Conservation (phyloP, 2,329 filamentous ascomycete genomes). For the Fusarium sp. region DNA sequence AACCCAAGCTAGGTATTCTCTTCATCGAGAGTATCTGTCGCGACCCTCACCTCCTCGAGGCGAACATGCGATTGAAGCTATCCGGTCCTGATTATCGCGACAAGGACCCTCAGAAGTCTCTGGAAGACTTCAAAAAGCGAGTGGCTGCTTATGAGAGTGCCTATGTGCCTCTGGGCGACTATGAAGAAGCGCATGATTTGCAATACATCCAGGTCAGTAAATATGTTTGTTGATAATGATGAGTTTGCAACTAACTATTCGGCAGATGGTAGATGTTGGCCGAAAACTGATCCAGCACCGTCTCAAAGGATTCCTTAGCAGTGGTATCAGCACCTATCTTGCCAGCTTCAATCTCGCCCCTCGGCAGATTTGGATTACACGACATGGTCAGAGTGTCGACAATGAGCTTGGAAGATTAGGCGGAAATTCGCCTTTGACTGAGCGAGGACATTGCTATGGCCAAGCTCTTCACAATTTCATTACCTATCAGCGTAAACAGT, state of each 20-base stretch:
- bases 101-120: slow-evolving; percentile 85
- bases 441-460: slow-evolving; percentile 82
- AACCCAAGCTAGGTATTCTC: slow-evolving; percentile 88
- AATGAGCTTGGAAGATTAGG: slow-evolving; percentile 90
- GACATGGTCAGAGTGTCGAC: slow-evolving; percentile 91
- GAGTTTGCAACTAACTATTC: slow-evolving; percentile 41
- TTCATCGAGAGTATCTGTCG: slow-evolving; percentile 96
- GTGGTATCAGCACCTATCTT: slow-evolving; percentile 92
- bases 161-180: slow-evolving; percentile 89
- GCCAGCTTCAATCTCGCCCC: slow-evolving; percentile 97
- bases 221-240: background rate
- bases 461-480: slow-evolving; percentile 85
- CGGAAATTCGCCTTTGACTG: slow-evolving; percentile 86
- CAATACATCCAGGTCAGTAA: slow-evolving; percentile 82
- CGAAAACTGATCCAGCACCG: slow-evolving; percentile 93
- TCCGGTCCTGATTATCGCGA: slow-evolving; percentile 96
- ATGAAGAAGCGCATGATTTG: slow-evolving; percentile 90
- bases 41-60: slow-evolving; percentile 85
- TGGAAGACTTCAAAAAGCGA: slow-evolving; percentile 91
- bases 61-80: slow-evolving; percentile 96
- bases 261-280: slow-evolving; percentile 92
- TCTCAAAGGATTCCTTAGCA: slow-evolving; percentile 89
- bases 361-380: slow-evolving; percentile 96
- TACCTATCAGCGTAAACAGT: slow-evolving; percentile 79
- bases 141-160: slow-evolving; percentile 94